Conservation (phyloP, 805 yeast species). For the Yarrowia yakushimensis region DNA sequence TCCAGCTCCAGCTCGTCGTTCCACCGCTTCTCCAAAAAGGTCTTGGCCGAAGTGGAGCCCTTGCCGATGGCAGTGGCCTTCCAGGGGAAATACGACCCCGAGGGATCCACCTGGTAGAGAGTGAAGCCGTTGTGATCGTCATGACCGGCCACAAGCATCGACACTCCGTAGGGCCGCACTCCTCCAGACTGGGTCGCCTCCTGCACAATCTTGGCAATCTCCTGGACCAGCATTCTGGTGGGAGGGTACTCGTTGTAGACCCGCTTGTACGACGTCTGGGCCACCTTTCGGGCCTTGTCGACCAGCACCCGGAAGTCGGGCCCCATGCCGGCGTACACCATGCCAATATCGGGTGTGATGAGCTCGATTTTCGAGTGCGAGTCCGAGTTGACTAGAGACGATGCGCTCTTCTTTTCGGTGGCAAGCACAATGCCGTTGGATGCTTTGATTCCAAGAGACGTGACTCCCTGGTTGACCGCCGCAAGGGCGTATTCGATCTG, state of each 20-base stretch:
- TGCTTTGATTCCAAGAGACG: conserved; percentile 90
- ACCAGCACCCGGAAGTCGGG: conserved; percentile 95
- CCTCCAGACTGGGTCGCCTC: conserved; percentile 99
- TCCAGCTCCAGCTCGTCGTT: conserved; percentile 94
- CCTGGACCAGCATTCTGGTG: conserved; percentile 86
- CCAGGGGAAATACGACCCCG: conserved; percentile 98
- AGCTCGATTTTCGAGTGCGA: conserved; percentile 72
- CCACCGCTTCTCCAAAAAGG: conserved; percentile 97
- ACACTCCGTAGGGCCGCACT: conserved; percentile 98
- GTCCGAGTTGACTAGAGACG: conserved; percentile 71
- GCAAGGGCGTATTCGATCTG: conserved; percentile 97
- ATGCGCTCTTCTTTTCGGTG: conserved; percentile 86
- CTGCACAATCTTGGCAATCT: conserved; percentile 94
- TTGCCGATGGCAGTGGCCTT: conserved; percentile 99
- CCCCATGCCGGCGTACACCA: conserved; percentile 98
- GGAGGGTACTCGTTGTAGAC: conserved; percentile 97
- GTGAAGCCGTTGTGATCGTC: conserved; percentile 75
- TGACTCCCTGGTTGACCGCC: conserved; percentile 97
- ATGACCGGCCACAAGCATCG: conserved; percentile 88
- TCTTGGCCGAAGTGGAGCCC: conserved; percentile 93
- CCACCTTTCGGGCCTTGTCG: conserved; percentile 87
- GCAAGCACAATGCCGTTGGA: conserved; percentile 96
- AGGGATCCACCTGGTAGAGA: conserved; percentile 95
- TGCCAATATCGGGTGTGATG: conserved; percentile 93
- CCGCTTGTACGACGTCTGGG: conserved; percentile 90